These are phyloP conservation scores for Dichomitus squalens DNA, from an alignment of 1,284 basidiomycete species.

Conservation along the genomic window DNA sequence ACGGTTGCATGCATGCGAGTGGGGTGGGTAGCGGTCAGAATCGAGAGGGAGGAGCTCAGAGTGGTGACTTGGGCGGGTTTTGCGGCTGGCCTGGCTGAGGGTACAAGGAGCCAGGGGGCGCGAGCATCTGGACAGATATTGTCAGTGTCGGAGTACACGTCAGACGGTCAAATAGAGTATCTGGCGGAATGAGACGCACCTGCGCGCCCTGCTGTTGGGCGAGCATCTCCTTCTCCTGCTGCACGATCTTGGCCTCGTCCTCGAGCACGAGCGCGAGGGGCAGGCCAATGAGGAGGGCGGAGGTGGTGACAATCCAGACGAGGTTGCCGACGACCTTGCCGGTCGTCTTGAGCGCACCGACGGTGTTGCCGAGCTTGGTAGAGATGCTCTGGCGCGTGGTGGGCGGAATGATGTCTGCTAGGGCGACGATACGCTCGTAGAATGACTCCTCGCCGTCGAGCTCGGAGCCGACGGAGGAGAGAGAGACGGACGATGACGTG, in stretches of 20 bases:
- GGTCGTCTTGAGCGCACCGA: slow-evolving; percentile 64
- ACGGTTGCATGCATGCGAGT: slow-evolving; percentile 3
- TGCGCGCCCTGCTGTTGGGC: slow-evolving; percentile 93
- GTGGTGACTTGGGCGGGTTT: slow-evolving; percentile 37
- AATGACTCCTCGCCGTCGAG: slow-evolving; percentile 78
- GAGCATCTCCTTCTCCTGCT: slow-evolving; percentile 94
- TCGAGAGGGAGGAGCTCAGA: neutral
- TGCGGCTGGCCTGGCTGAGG: slow-evolving; percentile 45
- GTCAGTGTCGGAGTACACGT: too few relatives aligned
- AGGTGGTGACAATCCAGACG: slow-evolving; percentile 95
- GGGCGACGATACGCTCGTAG: slow-evolving; percentile 85
- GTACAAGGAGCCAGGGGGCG: slow-evolving; percentile 55
- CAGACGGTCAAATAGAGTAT: neutral
- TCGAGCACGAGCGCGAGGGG: slow-evolving; percentile 93
- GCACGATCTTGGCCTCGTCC: slow-evolving; percentile 93
- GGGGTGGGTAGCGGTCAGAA: neutral
- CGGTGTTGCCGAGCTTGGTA: slow-evolving; percentile 60
- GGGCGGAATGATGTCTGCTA: slow-evolving; percentile 95
- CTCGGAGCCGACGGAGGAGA: slow-evolving; percentile 76
- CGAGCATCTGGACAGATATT: slow-evolving; percentile 59
- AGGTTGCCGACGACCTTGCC: slow-evolving; percentile 82
- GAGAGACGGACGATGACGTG: slow-evolving; percentile 67
- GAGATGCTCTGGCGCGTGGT: slow-evolving; percentile 80
- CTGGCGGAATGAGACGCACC: slow-evolving; percentile 29
- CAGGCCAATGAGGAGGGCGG: slow-evolving; percentile 89